phyloP scores from a whole-genome alignment of 169 alveolate species.

The Cryptosporidium sp. region DNA sequence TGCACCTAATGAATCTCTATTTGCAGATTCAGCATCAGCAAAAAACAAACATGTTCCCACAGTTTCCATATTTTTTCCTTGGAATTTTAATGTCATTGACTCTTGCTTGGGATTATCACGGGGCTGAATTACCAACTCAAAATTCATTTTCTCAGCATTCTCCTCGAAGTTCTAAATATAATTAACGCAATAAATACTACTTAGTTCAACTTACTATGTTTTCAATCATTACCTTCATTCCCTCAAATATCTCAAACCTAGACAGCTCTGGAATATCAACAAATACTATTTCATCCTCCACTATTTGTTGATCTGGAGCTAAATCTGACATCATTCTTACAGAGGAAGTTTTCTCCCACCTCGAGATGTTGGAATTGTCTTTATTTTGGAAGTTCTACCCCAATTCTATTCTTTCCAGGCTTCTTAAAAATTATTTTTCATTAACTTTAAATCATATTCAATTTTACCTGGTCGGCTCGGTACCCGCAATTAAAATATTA shows the following conservation, averaged over 20 bases:
- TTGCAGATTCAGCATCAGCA: not conserved
- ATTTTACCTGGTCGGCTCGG: not conserved
- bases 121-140: constrained; percentile 14
- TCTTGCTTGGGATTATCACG: constrained; percentile 16
- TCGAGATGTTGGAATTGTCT: not conserved
- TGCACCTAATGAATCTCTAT: not conserved
- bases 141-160: not conserved
- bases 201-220: constrained; percentile 15
- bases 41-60: constrained; percentile 68
- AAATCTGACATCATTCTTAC: not conserved
- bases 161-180: constrained; percentile 11
- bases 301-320: not conserved
- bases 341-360: not conserved
- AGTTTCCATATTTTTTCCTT: constrained; percentile 47
- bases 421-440: too few relatives aligned
- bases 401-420: not conserved
- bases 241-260: constrained; percentile 61
- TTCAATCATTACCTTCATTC: constrained; percentile 45
- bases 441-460: not conserved
- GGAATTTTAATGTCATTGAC: constrained; percentile 11
- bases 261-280: constrained; percentile 68
- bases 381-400: not conserved
- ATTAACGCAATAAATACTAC: not conserved
- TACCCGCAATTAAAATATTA: not conserved
- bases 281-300: constrained; percentile 64